Conservation (phyloP, 2,329 filamentous ascomycete genomes). For the Graphilbum ipis-grandicollis region DNA sequence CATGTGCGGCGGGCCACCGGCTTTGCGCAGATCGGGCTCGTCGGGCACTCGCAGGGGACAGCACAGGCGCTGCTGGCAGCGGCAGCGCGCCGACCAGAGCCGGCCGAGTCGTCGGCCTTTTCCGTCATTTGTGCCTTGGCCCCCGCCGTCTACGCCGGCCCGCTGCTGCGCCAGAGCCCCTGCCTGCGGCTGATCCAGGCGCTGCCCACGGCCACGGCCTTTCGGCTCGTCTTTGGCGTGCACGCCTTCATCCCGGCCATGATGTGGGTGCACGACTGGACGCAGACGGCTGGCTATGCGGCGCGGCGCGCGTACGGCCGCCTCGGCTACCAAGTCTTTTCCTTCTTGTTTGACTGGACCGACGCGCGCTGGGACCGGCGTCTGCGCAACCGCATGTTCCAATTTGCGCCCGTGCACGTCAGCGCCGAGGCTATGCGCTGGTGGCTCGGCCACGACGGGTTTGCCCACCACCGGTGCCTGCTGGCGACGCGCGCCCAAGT, state of each 20-base stretch:
- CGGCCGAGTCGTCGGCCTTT: too few relatives aligned
- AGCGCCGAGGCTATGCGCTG: slow-evolving; percentile 82
- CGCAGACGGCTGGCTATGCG: slow-evolving; percentile 30
- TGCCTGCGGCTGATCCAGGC: slow-evolving; percentile 86
- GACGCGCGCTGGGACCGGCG: slow-evolving; percentile 72
- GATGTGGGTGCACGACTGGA: slow-evolving; percentile 60
- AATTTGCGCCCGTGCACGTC: slow-evolving; percentile 83
- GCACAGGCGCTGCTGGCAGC: slow-evolving; percentile 80
- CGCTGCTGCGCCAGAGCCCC: slow-evolving; percentile 58
- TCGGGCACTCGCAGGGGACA: slow-evolving; percentile 83
- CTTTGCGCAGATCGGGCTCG: slow-evolving; percentile 65
- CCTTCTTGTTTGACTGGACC: slow-evolving; percentile 77
- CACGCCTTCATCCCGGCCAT: slow-evolving; percentile 88
- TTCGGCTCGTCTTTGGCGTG: slow-evolving; percentile 73
- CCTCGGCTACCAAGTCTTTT: slow-evolving; percentile 78
- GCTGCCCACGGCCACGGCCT: slow-evolving; percentile 58
- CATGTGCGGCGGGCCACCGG: slow-evolving; percentile 69
- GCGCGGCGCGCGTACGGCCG: slow-evolving; percentile 46
- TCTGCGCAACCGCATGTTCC: slow-evolving; percentile 68
- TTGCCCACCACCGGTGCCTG: slow-evolving; percentile 66
- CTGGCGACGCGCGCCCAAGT: slow-evolving; percentile 59
- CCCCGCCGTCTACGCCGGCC: slow-evolving; percentile 78
- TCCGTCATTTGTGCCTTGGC: slow-evolving; percentile 83
- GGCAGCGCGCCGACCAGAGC: slow-evolving; percentile 67
- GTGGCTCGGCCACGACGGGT: slow-evolving; percentile 85